phyloP scores from a whole-genome alignment of 257 asterid species.

The Ocimum tenuiflorum region DNA sequence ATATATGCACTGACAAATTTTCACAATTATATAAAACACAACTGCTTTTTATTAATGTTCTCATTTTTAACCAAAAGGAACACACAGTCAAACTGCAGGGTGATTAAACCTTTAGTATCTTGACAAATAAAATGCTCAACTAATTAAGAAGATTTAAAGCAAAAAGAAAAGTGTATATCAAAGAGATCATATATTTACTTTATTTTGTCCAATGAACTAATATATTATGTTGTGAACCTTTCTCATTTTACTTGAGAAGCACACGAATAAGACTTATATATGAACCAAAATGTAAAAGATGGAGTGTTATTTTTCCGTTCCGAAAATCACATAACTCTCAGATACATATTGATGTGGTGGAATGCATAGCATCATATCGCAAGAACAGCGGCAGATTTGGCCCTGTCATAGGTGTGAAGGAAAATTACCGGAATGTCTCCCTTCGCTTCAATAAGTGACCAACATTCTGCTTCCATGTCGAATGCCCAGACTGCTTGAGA shows the following conservation, averaged over 20 bases:
- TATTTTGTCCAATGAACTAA: not conserved
- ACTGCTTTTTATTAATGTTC: not conserved
- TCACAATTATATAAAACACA: not conserved
- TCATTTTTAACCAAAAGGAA: not conserved
- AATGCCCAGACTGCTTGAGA: slow-evolving; percentile 77
- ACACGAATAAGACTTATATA: not conserved
- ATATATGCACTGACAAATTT: not conserved
- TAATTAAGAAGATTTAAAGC: not conserved
- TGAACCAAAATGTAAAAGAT: not conserved
- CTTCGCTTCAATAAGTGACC: slow-evolving; percentile 87
- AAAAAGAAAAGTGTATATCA: not conserved
- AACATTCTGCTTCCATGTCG: slow-evolving; percentile 93
- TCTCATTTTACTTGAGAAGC: not conserved
- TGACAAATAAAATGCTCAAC: not conserved
- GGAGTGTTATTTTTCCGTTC: not conserved
- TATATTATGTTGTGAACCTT: not conserved
- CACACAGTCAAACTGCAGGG: not conserved
- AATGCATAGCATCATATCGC: too few relatives aligned
- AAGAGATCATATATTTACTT: not conserved
- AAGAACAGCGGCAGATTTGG: not conserved
- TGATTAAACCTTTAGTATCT: not conserved
- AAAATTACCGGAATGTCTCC: slow-evolving; percentile 87
- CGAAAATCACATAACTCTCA: not conserved
- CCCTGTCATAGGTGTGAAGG: slow-evolving; percentile 3
- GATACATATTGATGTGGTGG: not conserved